Conservation (phyloP, 73 alveolate genomes). For the Paramecium primaurelia region DNA sequence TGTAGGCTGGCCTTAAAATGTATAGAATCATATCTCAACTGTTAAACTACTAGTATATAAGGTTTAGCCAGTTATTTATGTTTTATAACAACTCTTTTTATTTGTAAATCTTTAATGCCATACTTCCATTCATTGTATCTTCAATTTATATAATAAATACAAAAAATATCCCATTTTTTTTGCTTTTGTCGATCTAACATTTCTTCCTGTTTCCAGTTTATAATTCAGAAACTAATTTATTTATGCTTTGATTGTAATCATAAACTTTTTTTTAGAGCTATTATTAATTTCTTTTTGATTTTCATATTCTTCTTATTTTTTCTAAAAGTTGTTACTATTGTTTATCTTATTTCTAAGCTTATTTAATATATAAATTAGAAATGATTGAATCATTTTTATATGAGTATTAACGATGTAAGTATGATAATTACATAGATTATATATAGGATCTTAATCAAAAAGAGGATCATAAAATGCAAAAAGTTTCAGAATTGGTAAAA, state of each 20-base stretch:
- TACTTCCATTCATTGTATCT: constrained; percentile 49
- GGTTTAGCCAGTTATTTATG: constrained; percentile 76
- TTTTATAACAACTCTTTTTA: constrained; percentile 72
- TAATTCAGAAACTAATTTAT: constrained; percentile 76
- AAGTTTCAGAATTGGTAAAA: constrained; percentile 64
- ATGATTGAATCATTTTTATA: constrained; percentile 46
- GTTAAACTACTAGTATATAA: constrained; percentile 84
- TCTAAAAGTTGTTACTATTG: constrained; percentile 33
- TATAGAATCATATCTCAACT: constrained; percentile 79
- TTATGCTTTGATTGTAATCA: constrained; percentile 36
- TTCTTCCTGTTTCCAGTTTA: constrained; percentile 95
- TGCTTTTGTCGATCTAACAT: constrained; percentile 78
- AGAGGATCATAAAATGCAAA: constrained; percentile 79
- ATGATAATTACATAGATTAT: constrained; percentile 79
- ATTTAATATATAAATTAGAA: constrained; percentile 4
- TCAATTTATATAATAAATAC: constrained; percentile 65
- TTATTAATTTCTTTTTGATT: constrained; percentile 7
- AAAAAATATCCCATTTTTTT: constrained; percentile 70
- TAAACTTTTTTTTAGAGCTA: constrained; percentile 46
- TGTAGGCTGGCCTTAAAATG: constrained; percentile 65
- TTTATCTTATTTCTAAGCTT: constrained; percentile 19
- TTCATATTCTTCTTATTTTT: constrained; percentile 47
- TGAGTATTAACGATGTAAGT: constrained; percentile 47
- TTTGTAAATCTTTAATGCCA: constrained; percentile 58
- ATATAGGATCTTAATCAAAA: constrained; percentile 81